Percentiles rank a stretch among this genome's conserved stretches.
phyloP scores from a whole-genome alignment of 768 basidiomycete genomes.

The Wakefieldia striispora region DNA sequence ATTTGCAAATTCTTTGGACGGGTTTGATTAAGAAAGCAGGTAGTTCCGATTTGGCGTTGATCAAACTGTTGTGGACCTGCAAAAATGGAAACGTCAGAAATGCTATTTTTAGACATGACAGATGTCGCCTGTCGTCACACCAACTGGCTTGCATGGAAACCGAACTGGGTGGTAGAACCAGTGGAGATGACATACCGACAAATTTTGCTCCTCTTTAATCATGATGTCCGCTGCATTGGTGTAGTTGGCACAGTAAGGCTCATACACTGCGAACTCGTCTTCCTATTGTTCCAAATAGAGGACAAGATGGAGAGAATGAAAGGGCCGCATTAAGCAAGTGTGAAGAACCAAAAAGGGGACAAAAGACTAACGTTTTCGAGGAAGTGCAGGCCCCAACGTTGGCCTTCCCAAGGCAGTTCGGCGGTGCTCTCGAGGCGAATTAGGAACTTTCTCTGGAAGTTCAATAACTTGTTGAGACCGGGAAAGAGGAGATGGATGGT shows the following conservation, averaged over 20 bases:
- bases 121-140: conserved; percentile 22
- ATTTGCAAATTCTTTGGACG: conserved; percentile 97
- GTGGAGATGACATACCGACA: conserved; percentile 59
- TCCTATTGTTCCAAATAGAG: conserved; percentile 64
- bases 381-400: conserved; percentile 87
- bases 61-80: conserved; percentile 77
- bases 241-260: conserved; percentile 97
- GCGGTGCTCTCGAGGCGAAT: conserved; percentile 86
- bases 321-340: conserved; percentile 38
- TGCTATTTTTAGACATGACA: conserved; percentile 18
- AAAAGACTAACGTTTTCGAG: conserved; percentile 65
- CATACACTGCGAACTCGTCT: conserved; percentile 93
- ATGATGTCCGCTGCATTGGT: conserved; percentile 83
- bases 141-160: conserved; percentile 22
- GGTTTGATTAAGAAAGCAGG: conserved; percentile 98
- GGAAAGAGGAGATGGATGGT: conserved; percentile 96
- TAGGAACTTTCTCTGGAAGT: conserved; percentile 93
- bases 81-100: conserved; percentile 12
- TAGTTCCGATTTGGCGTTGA: conserved; percentile 89
- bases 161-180: conserved; percentile 8
- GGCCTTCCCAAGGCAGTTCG: conserved; percentile 77
- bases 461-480: conserved; percentile 89
- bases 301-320: conserved; percentile 39
- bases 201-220: conserved; percentile 80
- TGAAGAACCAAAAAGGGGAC: conserved; percentile 11